Evolutionary conservation across 2,329 filamentous ascomycete species (phyloP).

Genomic region (Xylariaceae sp.): DNA sequence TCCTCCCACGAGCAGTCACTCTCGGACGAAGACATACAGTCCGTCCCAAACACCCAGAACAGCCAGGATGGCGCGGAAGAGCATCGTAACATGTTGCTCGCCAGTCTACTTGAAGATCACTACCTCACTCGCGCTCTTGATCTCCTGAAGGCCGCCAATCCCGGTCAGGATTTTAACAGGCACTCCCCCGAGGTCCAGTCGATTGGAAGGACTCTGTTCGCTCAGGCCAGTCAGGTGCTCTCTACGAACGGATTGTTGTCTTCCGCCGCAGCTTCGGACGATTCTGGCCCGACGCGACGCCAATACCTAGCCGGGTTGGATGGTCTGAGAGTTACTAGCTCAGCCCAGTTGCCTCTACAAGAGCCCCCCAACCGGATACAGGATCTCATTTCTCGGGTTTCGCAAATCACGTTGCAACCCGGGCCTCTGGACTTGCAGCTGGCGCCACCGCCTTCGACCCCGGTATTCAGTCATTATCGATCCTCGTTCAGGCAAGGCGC

Average conservation of each 20-base stretch:
- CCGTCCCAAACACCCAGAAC: not conserved
- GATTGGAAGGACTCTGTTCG: slow-evolving; percentile 17
- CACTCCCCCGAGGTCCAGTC: slow-evolving; percentile 21
- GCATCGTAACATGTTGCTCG: slow-evolving; percentile 26
- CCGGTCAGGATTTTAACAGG: slow-evolving; percentile 17
- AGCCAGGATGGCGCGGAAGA: slow-evolving; percentile 11
- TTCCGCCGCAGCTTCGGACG: slow-evolving; percentile 12
- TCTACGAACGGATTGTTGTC: slow-evolving; percentile 17
- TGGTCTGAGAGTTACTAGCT: slow-evolving; percentile 13
- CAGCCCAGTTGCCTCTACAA: slow-evolving; percentile 2
- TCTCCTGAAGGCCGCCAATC: slow-evolving; percentile 17
- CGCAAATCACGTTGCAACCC: slow-evolving; percentile 14
- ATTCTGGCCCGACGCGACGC: slow-evolving; percentile 11
- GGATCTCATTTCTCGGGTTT: slow-evolving; percentile 15
- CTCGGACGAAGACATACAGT: not conserved
- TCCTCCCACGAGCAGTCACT: slow-evolving; percentile 5
- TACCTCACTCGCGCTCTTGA: slow-evolving; percentile 22
- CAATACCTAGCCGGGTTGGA: slow-evolving; percentile 24
- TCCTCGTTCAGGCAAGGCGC: slow-evolving; percentile 21
- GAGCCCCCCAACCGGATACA: slow-evolving; percentile 15
- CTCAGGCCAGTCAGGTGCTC: slow-evolving; percentile 17
- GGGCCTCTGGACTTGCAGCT: slow-evolving; percentile 19
- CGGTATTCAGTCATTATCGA: slow-evolving; percentile 19
- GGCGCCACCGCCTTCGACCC: slow-evolving; percentile 6
- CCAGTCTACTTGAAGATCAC: slow-evolving; percentile 25